These are phyloP conservation scores for Lanmaoa rubissima DNA, from an alignment of 768 basidiomycete species.

Conservation along the genomic window DNA sequence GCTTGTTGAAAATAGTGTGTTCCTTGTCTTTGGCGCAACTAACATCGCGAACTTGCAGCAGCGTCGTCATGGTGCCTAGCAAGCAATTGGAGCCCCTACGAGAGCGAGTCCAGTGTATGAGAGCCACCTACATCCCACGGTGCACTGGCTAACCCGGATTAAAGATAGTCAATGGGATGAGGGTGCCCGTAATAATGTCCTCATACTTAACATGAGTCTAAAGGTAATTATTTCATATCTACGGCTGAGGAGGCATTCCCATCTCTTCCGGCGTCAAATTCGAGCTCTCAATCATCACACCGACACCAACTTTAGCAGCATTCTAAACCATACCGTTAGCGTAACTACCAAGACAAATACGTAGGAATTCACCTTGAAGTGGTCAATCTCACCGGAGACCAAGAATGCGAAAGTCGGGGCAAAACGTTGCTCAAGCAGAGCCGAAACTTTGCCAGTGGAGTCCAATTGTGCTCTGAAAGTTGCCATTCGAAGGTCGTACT, in stretches of 20 bases:
- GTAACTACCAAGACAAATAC: background rate
- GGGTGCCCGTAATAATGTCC: constrained; percentile 22
- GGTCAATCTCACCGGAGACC: constrained; percentile 96
- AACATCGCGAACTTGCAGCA: constrained; percentile 56
- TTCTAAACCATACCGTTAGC: constrained; percentile 50
- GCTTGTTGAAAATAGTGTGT: constrained; percentile 53
- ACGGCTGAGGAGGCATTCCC: constrained; percentile 56
- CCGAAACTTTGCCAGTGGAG: constrained; percentile 92
- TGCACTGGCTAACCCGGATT: background rate
- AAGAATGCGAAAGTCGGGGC: constrained; percentile 94
- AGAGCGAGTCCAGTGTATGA: too few species aligned
- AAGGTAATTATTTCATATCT: constrained; percentile 31
- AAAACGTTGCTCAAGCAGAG: constrained; percentile 92
- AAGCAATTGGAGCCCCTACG: background rate
- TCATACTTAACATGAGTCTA: constrained; percentile 28
- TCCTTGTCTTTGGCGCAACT: constrained; percentile 47
- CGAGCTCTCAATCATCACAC: constrained; percentile 95
- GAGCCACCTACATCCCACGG: constrained; percentile 18
- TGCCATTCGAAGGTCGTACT: constrained; percentile 92
- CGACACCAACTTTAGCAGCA: constrained; percentile 90
- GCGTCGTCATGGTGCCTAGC: constrained; percentile 11
- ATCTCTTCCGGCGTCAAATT: constrained; percentile 82
- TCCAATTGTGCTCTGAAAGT: constrained; percentile 95
- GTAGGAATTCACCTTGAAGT: constrained; percentile 75
- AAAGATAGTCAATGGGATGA: constrained; percentile 7